phyloP scores from a whole-genome alignment of 2,329 filamentous ascomycete genomes.

The Dothiorella sarmentorum region DNA sequence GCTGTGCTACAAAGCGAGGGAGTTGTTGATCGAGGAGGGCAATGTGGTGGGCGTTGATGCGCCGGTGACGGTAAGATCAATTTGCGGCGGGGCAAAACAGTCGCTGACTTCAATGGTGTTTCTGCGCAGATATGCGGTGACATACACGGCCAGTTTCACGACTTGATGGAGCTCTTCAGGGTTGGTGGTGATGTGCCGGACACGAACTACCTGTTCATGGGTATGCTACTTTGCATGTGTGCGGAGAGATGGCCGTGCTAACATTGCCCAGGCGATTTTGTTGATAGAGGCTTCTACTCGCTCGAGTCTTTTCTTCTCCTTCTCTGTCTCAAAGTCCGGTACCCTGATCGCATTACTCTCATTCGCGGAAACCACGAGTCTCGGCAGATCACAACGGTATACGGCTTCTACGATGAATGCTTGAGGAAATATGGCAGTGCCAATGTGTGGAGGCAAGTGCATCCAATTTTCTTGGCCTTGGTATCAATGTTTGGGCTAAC shows the following conservation, averaged over 20 bases:
- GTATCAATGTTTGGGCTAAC: neutral
- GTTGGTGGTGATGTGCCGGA: constrained; percentile 92
- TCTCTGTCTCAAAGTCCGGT: constrained; percentile 92
- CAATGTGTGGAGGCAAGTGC: constrained; percentile 88
- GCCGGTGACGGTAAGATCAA: constrained; percentile 72
- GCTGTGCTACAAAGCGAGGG: constrained; percentile 93
- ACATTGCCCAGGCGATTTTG: constrained; percentile 72
- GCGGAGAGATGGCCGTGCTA: neutral
- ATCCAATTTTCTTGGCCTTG: neutral
- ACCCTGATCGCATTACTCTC: constrained; percentile 93
- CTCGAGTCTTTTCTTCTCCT: constrained; percentile 95
- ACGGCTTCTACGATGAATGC: constrained; percentile 98
- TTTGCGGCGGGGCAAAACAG: constrained; percentile 21
- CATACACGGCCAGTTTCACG: constrained; percentile 95
- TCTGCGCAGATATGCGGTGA: constrained; percentile 80
- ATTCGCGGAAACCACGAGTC: constrained; percentile 96
- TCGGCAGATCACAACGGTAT: constrained; percentile 93
- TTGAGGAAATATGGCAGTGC: constrained; percentile 93
- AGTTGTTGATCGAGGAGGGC: constrained; percentile 93
- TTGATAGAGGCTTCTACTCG: constrained; percentile 96
- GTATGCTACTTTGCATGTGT: constrained; percentile 41
- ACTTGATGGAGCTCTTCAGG: constrained; percentile 93
- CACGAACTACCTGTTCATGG: constrained; percentile 97
- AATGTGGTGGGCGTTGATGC: constrained; percentile 95
- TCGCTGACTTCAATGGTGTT: constrained; percentile 16